These are phyloP conservation scores for Rhizophagus clarus DNA, from an alignment of 192 early-diverging fungal species.

Conservation along the genomic window DNA sequence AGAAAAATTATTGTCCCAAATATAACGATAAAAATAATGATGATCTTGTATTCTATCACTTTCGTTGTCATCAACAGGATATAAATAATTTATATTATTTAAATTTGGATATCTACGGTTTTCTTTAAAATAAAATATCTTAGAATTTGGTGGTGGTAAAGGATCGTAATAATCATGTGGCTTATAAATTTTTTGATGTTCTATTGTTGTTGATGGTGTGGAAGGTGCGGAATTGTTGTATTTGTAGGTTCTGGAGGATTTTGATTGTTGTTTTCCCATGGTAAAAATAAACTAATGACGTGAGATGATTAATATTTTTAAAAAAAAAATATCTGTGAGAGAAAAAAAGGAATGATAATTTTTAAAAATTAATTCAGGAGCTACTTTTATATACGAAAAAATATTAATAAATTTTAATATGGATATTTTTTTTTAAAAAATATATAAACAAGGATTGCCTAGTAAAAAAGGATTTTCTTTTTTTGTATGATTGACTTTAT, in stretches of 20 bases:
- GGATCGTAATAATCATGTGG: not conserved
- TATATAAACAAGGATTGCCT: no score
- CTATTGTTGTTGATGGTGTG: not conserved
- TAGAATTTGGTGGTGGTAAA: not conserved
- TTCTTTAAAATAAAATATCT: not conserved
- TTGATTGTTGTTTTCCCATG: not conserved
- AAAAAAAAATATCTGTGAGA: no score
- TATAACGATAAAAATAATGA: not conserved
- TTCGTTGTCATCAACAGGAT: not conserved
- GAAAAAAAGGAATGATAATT: no score
- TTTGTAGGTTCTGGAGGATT: not conserved
- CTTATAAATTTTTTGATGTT: not conserved
- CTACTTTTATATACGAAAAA: no score
- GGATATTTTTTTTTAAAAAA: no score
- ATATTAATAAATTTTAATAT: no score
- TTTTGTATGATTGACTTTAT: no score
- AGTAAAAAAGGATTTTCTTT: no score
- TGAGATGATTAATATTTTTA: not conserved
- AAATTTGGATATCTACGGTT: not conserved
- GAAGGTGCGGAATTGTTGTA: not conserved
- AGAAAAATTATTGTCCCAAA: slow-evolving; percentile 14
- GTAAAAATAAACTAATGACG: not conserved
- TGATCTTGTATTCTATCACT: slow-evolving; percentile 4
- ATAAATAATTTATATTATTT: not conserved
- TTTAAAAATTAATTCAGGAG: no score